Percentiles rank a stretch among this genome's conserved stretches.
These are phyloP conservation scores for Taxillus chinensis DNA, from an alignment of 164 flowering plant genomes.

Conservation along the genomic window DNA sequence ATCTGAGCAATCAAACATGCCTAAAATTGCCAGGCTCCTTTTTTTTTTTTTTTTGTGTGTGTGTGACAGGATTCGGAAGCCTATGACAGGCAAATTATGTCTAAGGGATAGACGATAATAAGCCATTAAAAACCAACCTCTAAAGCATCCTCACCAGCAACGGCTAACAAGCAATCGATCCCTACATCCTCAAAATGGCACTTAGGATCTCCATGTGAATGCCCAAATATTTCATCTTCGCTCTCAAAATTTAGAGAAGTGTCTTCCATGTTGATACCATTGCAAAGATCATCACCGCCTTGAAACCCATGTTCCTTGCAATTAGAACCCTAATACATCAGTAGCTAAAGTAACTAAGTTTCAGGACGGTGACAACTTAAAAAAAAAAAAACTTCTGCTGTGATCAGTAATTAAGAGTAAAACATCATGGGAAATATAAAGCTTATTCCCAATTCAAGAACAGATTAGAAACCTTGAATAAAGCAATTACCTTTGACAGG, in stretches of 20 bases:
- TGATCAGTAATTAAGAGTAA: not conserved
- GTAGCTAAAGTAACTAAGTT: not conserved
- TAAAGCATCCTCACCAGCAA: constrained; percentile 25
- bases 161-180: constrained; percentile 28
- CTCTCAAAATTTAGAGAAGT: constrained; percentile 26
- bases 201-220: constrained; percentile 20
- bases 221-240: constrained; percentile 29
- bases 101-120: no score
- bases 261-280: constrained; percentile 33
- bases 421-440: not conserved
- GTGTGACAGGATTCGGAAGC: no score
- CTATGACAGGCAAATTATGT: no score
- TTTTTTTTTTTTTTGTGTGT: no score
- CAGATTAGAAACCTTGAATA: not conserved
- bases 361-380: not conserved
- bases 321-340: constrained; percentile 20
- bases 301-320: constrained; percentile 25
- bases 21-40: no score
- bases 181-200: constrained; percentile 24
- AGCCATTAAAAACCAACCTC: constrained; percentile 29
- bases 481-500: constrained; percentile 24
- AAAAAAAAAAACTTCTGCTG: not conserved
- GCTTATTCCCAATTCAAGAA: not conserved
- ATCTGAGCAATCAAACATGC: no score
- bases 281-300: constrained; percentile 27